These are phyloP conservation scores for Lactarius tabidus DNA, from an alignment of 768 basidiomycete genomes.

Conservation along the genomic window DNA sequence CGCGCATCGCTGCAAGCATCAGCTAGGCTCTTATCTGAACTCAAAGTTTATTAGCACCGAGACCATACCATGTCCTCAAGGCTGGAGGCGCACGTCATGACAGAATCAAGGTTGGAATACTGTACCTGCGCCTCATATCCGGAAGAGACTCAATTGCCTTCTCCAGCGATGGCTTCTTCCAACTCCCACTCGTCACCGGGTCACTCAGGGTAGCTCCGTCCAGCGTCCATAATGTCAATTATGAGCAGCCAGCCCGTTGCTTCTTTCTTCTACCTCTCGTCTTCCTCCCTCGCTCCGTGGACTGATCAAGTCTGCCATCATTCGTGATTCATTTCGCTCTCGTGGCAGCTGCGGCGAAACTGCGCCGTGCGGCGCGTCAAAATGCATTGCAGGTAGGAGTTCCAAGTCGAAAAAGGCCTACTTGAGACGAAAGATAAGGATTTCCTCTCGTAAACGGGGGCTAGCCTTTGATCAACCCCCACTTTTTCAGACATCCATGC, in stretches of 20 bases:
- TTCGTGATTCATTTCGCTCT: neutral
- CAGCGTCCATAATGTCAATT: neutral
- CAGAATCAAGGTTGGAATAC: neutral
- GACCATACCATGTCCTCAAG: neutral
- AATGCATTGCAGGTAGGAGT: neutral
- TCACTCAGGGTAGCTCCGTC: neutral
- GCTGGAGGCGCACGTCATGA: neutral
- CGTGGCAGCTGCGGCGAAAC: neutral
- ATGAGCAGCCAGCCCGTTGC: neutral
- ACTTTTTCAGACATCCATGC: constrained; percentile 1
- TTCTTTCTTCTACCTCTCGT: neutral
- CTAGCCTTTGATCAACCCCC: constrained; percentile 14
- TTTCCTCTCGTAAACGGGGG: constrained; percentile 10
- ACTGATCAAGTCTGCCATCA: constrained; percentile 1
- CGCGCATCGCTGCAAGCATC: neutral
- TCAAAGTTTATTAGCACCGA: neutral
- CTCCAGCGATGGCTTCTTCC: neutral
- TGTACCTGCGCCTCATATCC: neutral
- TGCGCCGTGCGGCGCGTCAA: neutral
- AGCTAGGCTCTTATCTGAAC: neutral
- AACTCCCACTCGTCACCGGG: constrained; percentile 3
- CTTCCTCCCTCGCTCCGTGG: neutral
- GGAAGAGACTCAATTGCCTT: neutral
- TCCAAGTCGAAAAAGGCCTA: neutral
- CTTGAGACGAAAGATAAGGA: constrained; percentile 8